Evolutionary conservation across 306 rosid species (phyloP), one percentile per base, ranked within the genome.

Genomic region (Acacia melanoxylon): DNA sequence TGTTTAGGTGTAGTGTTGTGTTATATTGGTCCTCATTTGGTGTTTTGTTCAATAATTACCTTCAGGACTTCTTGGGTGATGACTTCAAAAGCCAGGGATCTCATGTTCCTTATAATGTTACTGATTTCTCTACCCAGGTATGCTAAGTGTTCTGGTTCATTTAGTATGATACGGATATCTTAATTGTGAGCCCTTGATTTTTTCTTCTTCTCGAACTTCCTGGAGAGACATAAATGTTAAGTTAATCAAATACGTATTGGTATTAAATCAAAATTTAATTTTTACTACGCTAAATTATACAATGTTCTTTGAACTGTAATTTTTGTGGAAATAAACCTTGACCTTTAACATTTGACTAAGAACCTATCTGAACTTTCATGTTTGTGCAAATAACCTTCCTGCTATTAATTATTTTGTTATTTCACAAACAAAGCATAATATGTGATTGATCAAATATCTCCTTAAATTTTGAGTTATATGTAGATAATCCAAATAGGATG

Each of bases 31-130:
- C 3, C 62, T 70, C n/a, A 83, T 76, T 85, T 33, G 78, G 72
- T 69, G 69, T 63, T 76, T 33, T 80, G 48, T 80, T 80, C 80
- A 58, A 37, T 74, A 62, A 54, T 75, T 78, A 12, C 48, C 45
- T 52, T 65, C 87, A 96, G 99, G 99, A 96, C 77, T 96, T 91
- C 86, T 91, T 96, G 94, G 98, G 98, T 74, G 99, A 96, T 83
- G 99, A 96, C 87, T 96, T 94, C 84, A 96, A 96, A 86, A 96
- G 99, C 87, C 99, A 96, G 88, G 99, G 99, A 76, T 96, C 99
- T 66, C 98, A 93, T 72, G 98, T 96, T 86, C 97, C 99, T 54
- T 96, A 96, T 71, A 96, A 96, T 85, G 98, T 94, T 76, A 67
- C 92, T 25, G 99, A 96, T 82, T 94, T 94, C 84, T 92, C 98